These are phyloP conservation scores for Wickerhamiella infanticola DNA, from an alignment of 1,139 yeast genomes.

Conservation along the genomic window DNA sequence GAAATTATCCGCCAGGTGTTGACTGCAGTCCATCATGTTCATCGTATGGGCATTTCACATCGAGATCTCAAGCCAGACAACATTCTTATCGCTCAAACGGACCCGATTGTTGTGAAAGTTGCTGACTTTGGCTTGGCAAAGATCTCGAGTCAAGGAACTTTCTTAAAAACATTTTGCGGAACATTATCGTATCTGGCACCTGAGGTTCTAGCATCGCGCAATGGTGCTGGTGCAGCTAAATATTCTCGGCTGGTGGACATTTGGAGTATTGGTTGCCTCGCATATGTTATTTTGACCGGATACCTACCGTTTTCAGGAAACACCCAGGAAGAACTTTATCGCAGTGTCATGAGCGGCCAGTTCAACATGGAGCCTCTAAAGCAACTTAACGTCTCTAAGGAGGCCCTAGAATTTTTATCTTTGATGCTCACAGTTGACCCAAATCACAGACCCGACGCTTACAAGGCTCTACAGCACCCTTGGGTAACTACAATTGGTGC, in stretches of 20 bases:
- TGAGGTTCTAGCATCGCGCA: constrained; percentile 42
- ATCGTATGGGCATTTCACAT: constrained; percentile 77
- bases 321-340: constrained; percentile 73
- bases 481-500: constrained; percentile 31
- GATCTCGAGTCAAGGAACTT: constrained; percentile 57
- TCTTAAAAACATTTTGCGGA: constrained; percentile 81
- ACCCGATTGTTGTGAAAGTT: constrained; percentile 76
- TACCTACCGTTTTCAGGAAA: constrained; percentile 89
- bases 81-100: constrained; percentile 76
- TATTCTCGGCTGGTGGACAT: constrained; percentile 85
- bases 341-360: constrained; percentile 58
- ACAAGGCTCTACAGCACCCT: constrained; percentile 53
- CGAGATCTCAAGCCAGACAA: constrained; percentile 83
- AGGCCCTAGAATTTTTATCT: constrained; percentile 52
- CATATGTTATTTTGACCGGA: constrained; percentile 78
- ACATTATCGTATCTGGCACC: constrained; percentile 90
- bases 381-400: constrained; percentile 25
- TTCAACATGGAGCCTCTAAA: constrained; percentile 68
- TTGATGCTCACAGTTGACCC: constrained; percentile 65
- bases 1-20: constrained; percentile 75
- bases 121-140: constrained; percentile 90
- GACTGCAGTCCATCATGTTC: constrained; percentile 76
- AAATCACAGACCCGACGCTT: constrained; percentile 49
- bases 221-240: constrained; percentile 23
- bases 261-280: constrained; percentile 91